Evolutionary conservation across 2,329 filamentous ascomycete genomes (phyloP), one percentile per base, ranked within the genome.

Genomic region (Nemania serpens): DNA sequence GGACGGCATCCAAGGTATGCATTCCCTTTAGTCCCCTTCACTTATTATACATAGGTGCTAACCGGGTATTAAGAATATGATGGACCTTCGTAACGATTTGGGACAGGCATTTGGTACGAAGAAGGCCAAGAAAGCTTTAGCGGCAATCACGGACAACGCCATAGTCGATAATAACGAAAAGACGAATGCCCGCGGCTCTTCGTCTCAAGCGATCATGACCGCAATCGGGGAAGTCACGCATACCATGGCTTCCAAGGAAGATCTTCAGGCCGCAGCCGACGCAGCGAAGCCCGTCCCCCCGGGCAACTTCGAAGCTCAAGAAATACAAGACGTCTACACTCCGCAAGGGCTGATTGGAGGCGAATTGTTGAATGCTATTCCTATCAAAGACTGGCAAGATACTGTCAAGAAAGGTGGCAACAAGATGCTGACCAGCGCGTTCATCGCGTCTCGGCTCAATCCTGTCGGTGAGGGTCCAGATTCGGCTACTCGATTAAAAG

Each of bases 71-170:
- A 68, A 88, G 85, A 83, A 79, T 46, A 83, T 83, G 70, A 78
- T 83, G 69, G 84, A 88, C 29, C 84, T 84, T 71, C 85, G 85
- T 68, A 88, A 87, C 68, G 85, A 88, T 2, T 85, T 96, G 12
- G 90, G 90, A 42, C 83, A 90, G 69, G 87, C 89, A 34, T 96
- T 96, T 70, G 91, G 91, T 74, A 94, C 91, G 25, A 93, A 91
- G 79, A 94, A 93, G 77, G 89, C 91, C 20, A 90, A 88, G 81
- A 94, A 93, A 77, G 89, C 86, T 1, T 86, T 95, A 67, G 69
- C 70, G 11, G 68, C 71, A n/a, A 68, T 73, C 18, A 73, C 87
- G 2, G 82, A 90, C 69, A 93, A 93, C 71, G 89, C 89, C 17
- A 91, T 94, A 67, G 77, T 76, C 36, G 63, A 66, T 36, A 59